These are phyloP conservation scores for Silene coronaria DNA, from an alignment of 179 eudicot genomes.

Conservation along the genomic window DNA sequence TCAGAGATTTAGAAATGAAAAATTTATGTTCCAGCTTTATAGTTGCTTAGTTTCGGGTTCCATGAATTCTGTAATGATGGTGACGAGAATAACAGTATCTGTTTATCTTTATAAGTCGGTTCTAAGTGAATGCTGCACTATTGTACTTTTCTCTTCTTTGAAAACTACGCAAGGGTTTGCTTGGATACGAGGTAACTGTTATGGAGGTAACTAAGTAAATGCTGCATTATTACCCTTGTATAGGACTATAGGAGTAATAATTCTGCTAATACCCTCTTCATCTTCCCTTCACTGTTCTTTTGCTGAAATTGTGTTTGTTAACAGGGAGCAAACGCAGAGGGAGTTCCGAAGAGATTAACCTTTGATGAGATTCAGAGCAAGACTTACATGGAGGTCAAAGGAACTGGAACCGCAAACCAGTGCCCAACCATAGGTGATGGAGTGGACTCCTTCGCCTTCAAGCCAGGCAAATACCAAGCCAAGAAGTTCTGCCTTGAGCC, in stretches of 20 bases:
- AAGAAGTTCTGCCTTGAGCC: slow-evolving; percentile 96
- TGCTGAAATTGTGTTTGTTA: slow-evolving; percentile 6
- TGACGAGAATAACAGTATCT: too few relatives aligned
- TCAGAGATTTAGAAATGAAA: neutral
- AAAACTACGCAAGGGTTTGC: too few relatives aligned
- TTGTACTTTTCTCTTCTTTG: too few relatives aligned
- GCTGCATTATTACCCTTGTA: too few relatives aligned
- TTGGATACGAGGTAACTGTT: too few relatives aligned
- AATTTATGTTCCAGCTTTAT: neutral
- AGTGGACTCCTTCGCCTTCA: slow-evolving; percentile 61
- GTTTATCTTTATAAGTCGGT: neutral
- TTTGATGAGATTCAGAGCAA: slow-evolving; percentile 94
- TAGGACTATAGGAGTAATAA: too few relatives aligned
- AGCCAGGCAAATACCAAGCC: slow-evolving; percentile 85
- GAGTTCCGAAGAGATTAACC: slow-evolving; percentile 71
- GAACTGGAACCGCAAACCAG: slow-evolving; percentile 97
- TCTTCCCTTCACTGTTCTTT: neutral
- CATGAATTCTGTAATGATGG: neutral
- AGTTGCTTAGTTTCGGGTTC: neutral
- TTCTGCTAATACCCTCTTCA: too few relatives aligned
- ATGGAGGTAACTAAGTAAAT: neutral
- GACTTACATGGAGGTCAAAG: slow-evolving; percentile 93
- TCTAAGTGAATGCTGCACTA: neutral
- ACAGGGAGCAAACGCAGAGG: slow-evolving; percentile 95
- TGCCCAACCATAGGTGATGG: slow-evolving; percentile 87